Percentiles rank a stretch among this genome's conserved stretches.
Conservation (phyloP, 2,329 filamentous ascomycete genomes). For the Helotiales sp. region DNA sequence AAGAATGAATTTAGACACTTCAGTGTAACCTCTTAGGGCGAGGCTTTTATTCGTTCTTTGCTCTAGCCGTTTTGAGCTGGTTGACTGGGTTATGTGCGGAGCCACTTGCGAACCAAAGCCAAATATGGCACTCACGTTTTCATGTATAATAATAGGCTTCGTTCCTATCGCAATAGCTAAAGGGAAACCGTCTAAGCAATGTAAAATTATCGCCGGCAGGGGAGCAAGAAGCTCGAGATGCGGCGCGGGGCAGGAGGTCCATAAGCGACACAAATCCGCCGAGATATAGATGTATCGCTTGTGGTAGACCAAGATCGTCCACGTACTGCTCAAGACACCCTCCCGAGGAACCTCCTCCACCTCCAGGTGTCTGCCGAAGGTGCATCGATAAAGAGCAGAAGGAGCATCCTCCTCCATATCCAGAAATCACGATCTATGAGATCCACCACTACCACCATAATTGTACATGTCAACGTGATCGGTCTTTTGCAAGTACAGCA, state of each 20-base stretch:
- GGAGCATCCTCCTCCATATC: background rate
- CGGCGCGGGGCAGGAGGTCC: constrained; percentile 1
- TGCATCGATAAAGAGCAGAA: constrained; percentile 9
- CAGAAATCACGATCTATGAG: constrained; percentile 12
- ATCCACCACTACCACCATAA: constrained; percentile 16
- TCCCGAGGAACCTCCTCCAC: constrained; percentile 8
- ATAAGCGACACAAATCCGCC: background rate
- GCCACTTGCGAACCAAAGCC: constrained; percentile 14
- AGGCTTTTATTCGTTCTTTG: constrained; percentile 8
- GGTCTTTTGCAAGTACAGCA: constrained; percentile 1
- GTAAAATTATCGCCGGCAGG: constrained; percentile 2
- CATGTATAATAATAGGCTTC: constrained; percentile 11
- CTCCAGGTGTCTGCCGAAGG: constrained; percentile 11
- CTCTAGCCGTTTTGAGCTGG: constrained; percentile 8
- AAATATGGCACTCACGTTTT: constrained; percentile 1
- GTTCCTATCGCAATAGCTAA: background rate
- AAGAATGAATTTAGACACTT: background rate
- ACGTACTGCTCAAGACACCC: constrained; percentile 17
- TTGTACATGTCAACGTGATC: constrained; percentile 12
- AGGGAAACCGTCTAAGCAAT: constrained; percentile 5
- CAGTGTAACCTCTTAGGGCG: background rate
- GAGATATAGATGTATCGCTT: constrained; percentile 13
- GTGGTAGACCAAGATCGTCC: constrained; percentile 13
- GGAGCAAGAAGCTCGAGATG: constrained; percentile 2
- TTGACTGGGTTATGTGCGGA: background rate